A percentile compares a stretch with the other conserved stretches of the same genome.
Conservation (phyloP, 2,329 filamentous ascomycete species). For the Colletotrichum melonis region DNA sequence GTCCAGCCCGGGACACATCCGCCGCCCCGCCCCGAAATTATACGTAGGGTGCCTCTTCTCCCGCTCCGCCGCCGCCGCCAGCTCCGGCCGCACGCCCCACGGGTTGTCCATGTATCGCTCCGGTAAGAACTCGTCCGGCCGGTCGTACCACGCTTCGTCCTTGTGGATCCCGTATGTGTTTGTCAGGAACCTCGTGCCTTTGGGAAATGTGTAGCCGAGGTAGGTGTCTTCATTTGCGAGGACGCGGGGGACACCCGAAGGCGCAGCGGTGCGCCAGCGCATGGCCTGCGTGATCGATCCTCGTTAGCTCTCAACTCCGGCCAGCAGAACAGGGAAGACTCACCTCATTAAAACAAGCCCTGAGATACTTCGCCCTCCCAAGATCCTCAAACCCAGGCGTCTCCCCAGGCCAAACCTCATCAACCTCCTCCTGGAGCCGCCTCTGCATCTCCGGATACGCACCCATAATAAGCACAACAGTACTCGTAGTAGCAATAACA, state of each 20-base stretch:
- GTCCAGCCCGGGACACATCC: conserved; percentile 60
- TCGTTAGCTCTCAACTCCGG: background rate
- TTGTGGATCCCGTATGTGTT: conserved; percentile 47
- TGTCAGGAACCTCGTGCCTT: conserved; percentile 54
- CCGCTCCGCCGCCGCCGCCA: background rate
- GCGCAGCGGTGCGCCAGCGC: conserved; percentile 54
- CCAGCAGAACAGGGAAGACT: background rate
- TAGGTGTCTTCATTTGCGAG: conserved; percentile 60
- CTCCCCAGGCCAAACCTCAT: conserved; percentile 37
- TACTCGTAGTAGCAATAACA: background rate
- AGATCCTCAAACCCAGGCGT: conserved; percentile 45
- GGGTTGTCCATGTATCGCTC: conserved; percentile 40
- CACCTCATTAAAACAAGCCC: conserved; percentile 38
- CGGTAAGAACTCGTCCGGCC: conserved; percentile 42
- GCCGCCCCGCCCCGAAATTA: conserved; percentile 59
- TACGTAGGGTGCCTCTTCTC: conserved; percentile 45
- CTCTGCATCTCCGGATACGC: conserved; percentile 38
- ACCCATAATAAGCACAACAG: conserved; percentile 40
- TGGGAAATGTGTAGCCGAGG: conserved; percentile 59
- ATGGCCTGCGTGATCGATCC: conserved; percentile 37
- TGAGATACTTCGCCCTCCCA: conserved; percentile 39
- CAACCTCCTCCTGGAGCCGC: conserved; percentile 43
- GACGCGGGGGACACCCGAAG: conserved; percentile 57
- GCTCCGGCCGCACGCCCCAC: conserved; percentile 27
- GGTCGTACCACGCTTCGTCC: conserved; percentile 39